phyloP scores from a whole-genome alignment of 805 yeast species.

The Wickerhamomyces ciferrii region DNA sequence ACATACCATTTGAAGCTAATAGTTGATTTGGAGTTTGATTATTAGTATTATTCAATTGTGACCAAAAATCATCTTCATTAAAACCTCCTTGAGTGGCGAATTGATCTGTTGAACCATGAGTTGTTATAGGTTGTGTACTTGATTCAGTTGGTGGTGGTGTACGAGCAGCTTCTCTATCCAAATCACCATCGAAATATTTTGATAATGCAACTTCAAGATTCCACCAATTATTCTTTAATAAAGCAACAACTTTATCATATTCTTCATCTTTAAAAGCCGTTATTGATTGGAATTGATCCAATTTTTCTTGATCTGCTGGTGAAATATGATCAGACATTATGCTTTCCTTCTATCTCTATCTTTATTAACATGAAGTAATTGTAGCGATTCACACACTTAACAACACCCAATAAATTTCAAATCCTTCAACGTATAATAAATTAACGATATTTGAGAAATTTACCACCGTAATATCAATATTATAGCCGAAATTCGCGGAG shows the following conservation, averaged over 20 bases:
- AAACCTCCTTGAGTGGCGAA: not conserved
- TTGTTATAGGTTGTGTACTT: not conserved
- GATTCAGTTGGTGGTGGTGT: constrained; percentile 1
- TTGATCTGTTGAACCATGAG: not conserved
- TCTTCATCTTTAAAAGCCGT: constrained; percentile 44
- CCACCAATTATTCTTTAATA: constrained; percentile 51
- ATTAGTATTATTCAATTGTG: not conserved
- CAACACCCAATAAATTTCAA: too few species aligned
- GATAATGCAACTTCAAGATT: constrained; percentile 57
- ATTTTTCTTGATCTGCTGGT: constrained; percentile 35
- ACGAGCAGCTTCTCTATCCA: constrained; percentile 24
- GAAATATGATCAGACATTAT: constrained; percentile 24
- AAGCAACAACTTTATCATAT: constrained; percentile 36
- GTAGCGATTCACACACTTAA: too few species aligned
- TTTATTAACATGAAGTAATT: too few species aligned
- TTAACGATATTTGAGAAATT: too few species aligned
- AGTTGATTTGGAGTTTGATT: not conserved
- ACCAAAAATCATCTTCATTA: not conserved
- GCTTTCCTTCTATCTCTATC: too few species aligned
- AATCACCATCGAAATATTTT: constrained; percentile 54
- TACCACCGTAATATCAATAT: too few species aligned
- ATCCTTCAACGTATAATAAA: too few species aligned
- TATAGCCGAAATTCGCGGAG: too few species aligned
- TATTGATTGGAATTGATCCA: constrained; percentile 45
- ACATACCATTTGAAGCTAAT: not conserved